phyloP scores from a whole-genome alignment of 306 rosid species.

The Lablab purpureus region DNA sequence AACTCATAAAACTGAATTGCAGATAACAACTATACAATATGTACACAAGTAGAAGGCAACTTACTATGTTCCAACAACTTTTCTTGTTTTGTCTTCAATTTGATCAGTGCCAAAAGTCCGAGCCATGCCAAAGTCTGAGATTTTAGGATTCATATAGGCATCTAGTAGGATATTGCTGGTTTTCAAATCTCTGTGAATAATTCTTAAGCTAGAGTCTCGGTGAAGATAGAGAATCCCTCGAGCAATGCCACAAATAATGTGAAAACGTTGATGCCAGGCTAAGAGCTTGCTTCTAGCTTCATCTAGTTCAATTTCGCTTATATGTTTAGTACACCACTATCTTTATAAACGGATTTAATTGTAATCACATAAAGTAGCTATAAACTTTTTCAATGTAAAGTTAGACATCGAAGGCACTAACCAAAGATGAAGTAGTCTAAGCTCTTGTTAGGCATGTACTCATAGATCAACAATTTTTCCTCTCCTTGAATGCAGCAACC shows the following conservation, averaged over 20 bases:
- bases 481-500: not conserved
- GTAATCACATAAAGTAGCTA: not conserved
- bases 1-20: not conserved
- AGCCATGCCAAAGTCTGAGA: not conserved
- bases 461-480: constrained; percentile 13
- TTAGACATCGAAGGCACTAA: not conserved
- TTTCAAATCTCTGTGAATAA: constrained; percentile 33
- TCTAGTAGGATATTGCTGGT: not conserved
- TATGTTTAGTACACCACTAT: not conserved
- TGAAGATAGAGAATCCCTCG: constrained; percentile 49
- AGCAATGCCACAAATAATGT: constrained; percentile 42
- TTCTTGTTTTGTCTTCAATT: not conserved
- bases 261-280: constrained; percentile 38
- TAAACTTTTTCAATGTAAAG: not conserved
- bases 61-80: constrained; percentile 1
- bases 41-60: not conserved
- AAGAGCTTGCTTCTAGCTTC: constrained; percentile 22
- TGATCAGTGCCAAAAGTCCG: not conserved
- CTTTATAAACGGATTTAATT: not conserved
- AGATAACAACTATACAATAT: not conserved
- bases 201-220: constrained; percentile 45
- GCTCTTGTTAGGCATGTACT: too few relatives aligned
- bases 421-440: constrained; percentile 3
- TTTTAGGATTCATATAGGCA: not conserved
- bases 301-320: not conserved